Evolutionary conservation across 768 basidiomycete species (phyloP).

Genomic region (Postia placenta): DNA sequence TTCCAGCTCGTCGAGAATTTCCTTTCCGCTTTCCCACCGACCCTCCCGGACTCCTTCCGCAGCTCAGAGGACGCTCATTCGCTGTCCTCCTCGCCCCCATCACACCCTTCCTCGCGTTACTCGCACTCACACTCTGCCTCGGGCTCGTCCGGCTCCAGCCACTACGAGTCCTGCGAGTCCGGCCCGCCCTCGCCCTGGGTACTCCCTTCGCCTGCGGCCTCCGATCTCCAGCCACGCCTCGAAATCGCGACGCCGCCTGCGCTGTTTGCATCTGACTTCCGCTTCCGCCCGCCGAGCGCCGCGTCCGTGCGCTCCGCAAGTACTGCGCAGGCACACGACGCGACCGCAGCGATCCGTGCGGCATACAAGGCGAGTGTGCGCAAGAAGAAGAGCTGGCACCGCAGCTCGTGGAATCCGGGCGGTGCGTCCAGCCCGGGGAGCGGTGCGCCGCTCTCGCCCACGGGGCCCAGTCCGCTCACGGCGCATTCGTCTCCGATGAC

Average conservation of each 20-base stretch:
- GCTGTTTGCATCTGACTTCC: background rate
- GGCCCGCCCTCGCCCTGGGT: conserved; percentile 17
- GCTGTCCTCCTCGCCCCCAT: conserved; percentile 10
- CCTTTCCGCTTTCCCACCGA: conserved; percentile 49
- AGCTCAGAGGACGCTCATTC: conserved; percentile 17
- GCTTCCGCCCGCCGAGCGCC: conserved; percentile 14
- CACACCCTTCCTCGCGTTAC: too few species aligned
- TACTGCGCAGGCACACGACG: conserved; percentile 18
- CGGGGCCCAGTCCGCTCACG: background rate
- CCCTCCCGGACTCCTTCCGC: conserved; percentile 40
- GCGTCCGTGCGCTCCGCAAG: conserved; percentile 11
- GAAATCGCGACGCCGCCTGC: conserved; percentile 6
- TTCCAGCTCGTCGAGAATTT: conserved; percentile 32
- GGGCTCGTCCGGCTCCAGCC: conserved; percentile 15
- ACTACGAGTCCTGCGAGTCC: conserved; percentile 21
- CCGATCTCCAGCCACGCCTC: conserved; percentile 7
- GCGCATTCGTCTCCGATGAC: background rate
- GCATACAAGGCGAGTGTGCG: conserved; percentile 45
- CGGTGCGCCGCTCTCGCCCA: background rate
- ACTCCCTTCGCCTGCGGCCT: conserved; percentile 5
- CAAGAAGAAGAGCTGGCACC: conserved; percentile 40
- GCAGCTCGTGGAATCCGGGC: conserved; percentile 46
- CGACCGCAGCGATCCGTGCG: conserved; percentile 42
- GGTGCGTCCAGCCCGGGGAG: background rate
- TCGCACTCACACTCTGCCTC: conserved; percentile 16